Evolutionary conservation across 2,329 filamentous ascomycete species (phyloP), one percentile per base, ranked within the genome.

Genomic region (Colletotrichum liaoningense): DNA sequence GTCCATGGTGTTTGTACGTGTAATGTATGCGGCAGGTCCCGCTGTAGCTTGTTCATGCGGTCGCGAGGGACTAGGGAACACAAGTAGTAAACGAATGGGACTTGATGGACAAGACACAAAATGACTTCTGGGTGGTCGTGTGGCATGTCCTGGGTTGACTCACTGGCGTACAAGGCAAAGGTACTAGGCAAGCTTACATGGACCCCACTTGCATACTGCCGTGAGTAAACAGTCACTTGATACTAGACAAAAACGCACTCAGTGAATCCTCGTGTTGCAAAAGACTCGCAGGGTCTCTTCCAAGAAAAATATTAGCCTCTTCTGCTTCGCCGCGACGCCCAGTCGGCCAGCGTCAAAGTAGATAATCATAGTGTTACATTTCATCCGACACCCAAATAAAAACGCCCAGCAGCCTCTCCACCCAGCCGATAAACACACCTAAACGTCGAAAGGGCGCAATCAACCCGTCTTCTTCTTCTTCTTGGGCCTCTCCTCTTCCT

Each of bases 401-500:
- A 69, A 73, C 66, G 70, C 70, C 66, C 33, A 54, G 42, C 55
- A 54, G 28, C 54, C 55, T 56, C 55, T 30, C 24, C 14, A 24
- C 16, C 55, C 63, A n/a, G 7, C 19, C 49, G 42, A 46, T 71
- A 49, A 49, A 35, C 14, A 55, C 42, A 38, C 33, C 49, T 19
- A 42, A 19, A 22, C 35, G n/a, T 11, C 8, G 38, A 26, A 35
- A 35, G 11, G 56, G 22, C 4, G 46, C 24, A 11, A 11, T 63
- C 60, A 73, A 11, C 71, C 71, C 22, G 82, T 82, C 79, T 84
- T 85, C 80, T 83, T 84, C 82, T 88, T 88, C 84, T 88, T 88
- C 80, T 86, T 87, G 7, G 86, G 86, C 49, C 81, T 80, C 77
- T 86, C 83, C 22, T 85, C 84, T 82, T 84, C 82, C 88, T 88